Percentiles rank a stretch among this genome's conserved stretches.
Evolutionary conservation across 805 yeast genomes (phyloP).

Genomic region (Naumovozyma castellii): DNA sequence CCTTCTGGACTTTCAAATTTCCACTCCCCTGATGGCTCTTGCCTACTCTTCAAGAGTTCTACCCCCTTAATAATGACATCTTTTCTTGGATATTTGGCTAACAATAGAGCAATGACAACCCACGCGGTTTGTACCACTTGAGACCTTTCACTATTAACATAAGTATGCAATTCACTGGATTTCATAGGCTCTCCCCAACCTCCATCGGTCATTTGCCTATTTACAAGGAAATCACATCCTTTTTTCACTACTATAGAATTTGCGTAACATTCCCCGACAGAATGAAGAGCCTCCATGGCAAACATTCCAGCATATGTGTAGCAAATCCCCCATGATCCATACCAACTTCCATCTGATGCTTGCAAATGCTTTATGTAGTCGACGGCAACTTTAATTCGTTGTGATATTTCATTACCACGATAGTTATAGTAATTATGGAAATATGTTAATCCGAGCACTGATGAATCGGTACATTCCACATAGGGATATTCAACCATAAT

Average conservation of each 20-base stretch:
- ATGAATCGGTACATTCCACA: constrained; percentile 95
- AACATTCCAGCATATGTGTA: constrained; percentile 95
- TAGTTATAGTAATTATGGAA: constrained; percentile 61
- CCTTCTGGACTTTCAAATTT: constrained; percentile 81
- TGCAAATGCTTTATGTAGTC: constrained; percentile 63
- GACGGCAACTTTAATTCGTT: constrained; percentile 68
- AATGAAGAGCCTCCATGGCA: constrained; percentile 83
- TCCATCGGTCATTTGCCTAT: constrained; percentile 76
- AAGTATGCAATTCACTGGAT: constrained; percentile 70
- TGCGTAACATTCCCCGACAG: constrained; percentile 53
- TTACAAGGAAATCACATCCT: constrained; percentile 79
- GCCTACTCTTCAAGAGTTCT: constrained; percentile 52
- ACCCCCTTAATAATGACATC: constrained; percentile 56
- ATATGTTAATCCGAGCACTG: constrained; percentile 78
- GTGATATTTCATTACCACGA: constrained; percentile 50
- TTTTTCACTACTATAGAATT: constrained; percentile 52
- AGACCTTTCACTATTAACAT: constrained; percentile 55
- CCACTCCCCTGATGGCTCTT: constrained; percentile 75
- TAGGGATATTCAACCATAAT: constrained; percentile 98
- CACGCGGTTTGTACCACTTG: constrained; percentile 86
- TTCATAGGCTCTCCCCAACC: constrained; percentile 98
- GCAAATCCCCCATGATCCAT: constrained; percentile 98
- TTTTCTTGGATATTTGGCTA: constrained; percentile 72
- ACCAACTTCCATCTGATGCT: constrained; percentile 85
- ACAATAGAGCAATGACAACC: constrained; percentile 73